Conservation (phyloP, 129 eudicot genomes). For the Apium graveolens region DNA sequence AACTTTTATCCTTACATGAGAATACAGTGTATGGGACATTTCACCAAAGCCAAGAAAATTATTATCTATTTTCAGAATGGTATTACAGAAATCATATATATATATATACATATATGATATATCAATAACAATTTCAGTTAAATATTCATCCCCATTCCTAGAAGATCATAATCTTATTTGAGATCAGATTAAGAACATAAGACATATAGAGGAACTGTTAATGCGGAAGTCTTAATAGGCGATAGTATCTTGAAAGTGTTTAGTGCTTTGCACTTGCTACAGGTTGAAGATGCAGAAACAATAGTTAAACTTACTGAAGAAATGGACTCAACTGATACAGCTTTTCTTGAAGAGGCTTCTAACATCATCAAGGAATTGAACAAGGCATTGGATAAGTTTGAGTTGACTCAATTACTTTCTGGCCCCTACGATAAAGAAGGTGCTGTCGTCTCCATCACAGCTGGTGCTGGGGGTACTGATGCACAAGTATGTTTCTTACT, state of each 20-base stretch:
- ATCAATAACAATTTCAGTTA: neutral
- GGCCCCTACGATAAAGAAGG: slow-evolving; percentile 98
- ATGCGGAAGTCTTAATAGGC: neutral
- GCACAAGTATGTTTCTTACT: slow-evolving; percentile 61
- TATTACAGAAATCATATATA: neutral
- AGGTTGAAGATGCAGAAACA: slow-evolving; percentile 94
- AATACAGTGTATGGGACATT: neutral
- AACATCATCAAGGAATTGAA: slow-evolving; percentile 65
- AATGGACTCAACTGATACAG: slow-evolving; percentile 85
- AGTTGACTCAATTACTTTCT: slow-evolving; percentile 84
- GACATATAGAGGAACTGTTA: neutral
- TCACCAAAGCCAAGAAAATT: neutral
- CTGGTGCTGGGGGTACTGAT: slow-evolving; percentile 99
- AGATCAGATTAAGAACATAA: neutral
- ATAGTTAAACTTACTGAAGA: slow-evolving; percentile 87
- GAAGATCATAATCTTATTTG: neutral
- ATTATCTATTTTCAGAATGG: neutral
- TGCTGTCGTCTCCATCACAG: slow-evolving; percentile 76
- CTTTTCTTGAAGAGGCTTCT: slow-evolving; percentile 85
- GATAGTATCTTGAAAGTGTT: neutral
- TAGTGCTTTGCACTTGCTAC: slow-evolving; percentile 12
- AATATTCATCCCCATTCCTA: neutral
- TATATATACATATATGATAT: too few species aligned
- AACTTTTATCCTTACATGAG: neutral
- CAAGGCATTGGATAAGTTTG: slow-evolving; percentile 73